Percentiles rank a stretch among this genome's conserved stretches.
Evolutionary conservation across 1,284 basidiomycete genomes (phyloP).

Genomic region (Peniophora sp.): DNA sequence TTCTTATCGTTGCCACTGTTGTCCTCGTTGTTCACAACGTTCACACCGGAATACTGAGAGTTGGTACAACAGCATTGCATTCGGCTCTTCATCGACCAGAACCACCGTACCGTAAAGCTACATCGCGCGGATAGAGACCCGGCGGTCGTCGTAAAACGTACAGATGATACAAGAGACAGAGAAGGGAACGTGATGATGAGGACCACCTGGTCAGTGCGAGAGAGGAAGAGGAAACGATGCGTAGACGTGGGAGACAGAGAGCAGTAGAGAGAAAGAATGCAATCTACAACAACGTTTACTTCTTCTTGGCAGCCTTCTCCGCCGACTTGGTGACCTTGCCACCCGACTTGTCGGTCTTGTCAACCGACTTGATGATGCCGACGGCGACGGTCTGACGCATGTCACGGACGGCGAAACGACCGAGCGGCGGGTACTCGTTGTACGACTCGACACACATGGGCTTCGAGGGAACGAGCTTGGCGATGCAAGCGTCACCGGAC

Average conservation of each 20-base stretch:
- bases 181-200: constrained; percentile 32
- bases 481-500: constrained; percentile 93
- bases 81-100: constrained; percentile 26
- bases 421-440: constrained; percentile 97
- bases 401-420: constrained; percentile 98
- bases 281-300: constrained; percentile 73
- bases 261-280: constrained; percentile 39
- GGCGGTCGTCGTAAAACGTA: constrained; percentile 41
- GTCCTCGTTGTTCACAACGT: background rate
- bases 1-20: no score
- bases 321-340: constrained; percentile 94
- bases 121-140: constrained; percentile 13
- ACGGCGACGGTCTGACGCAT: constrained; percentile 98
- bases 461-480: constrained; percentile 96
- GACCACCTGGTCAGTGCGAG: constrained; percentile 30
- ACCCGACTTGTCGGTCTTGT: constrained; percentile 81
- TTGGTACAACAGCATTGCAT: constrained; percentile 11
- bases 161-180: constrained; percentile 27
- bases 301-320: constrained; percentile 95
- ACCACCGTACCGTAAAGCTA: constrained; percentile 13
- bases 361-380: constrained; percentile 94
- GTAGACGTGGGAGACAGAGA: constrained; percentile 4
- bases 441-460: constrained; percentile 98
- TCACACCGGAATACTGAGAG: background rate
- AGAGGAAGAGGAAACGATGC: constrained; percentile 31